phyloP scores from a whole-genome alignment of 2,329 filamentous ascomycete species.

The Cadophora gregata region DNA sequence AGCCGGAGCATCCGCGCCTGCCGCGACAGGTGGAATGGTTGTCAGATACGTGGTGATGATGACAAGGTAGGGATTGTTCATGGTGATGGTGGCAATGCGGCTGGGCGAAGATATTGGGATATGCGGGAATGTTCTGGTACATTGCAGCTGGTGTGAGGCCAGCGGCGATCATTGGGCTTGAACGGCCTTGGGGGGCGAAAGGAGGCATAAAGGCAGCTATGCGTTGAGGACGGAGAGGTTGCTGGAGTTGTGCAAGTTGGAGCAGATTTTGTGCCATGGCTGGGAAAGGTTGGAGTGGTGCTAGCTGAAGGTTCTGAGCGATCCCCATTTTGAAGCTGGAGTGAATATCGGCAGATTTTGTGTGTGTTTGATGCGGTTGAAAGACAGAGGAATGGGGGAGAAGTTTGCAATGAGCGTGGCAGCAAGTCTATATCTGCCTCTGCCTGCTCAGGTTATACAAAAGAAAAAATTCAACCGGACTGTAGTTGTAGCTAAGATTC shows the following conservation, averaged over 20 bases:
- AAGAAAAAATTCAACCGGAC: not conserved
- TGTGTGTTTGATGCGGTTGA: not conserved
- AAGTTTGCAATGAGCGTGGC: not conserved
- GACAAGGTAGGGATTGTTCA: not conserved
- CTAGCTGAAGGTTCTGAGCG: conserved; percentile 1
- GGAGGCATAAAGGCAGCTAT: not conserved
- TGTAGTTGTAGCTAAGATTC: not conserved
- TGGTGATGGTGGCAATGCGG: conserved; percentile 2
- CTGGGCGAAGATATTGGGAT: not conserved
- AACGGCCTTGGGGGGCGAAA: not conserved
- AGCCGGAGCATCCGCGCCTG: not conserved
- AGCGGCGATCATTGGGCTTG: not conserved
- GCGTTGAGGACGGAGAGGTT: not conserved
- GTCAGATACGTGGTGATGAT: not conserved
- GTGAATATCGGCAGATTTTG: not conserved
- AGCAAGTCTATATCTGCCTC: not conserved
- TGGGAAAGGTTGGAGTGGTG: not conserved
- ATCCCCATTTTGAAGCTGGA: not conserved
- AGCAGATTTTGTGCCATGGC: not conserved
- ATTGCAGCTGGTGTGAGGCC: conserved; percentile 2
- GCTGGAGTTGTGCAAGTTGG: not conserved
- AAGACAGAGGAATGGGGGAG: not conserved
- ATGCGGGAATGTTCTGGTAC: not conserved
- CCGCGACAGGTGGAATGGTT: not conserved
- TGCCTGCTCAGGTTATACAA: not conserved